Evolutionary conservation across 352 stramenopile species (phyloP).

Genomic region (Globisporangium splendens): DNA sequence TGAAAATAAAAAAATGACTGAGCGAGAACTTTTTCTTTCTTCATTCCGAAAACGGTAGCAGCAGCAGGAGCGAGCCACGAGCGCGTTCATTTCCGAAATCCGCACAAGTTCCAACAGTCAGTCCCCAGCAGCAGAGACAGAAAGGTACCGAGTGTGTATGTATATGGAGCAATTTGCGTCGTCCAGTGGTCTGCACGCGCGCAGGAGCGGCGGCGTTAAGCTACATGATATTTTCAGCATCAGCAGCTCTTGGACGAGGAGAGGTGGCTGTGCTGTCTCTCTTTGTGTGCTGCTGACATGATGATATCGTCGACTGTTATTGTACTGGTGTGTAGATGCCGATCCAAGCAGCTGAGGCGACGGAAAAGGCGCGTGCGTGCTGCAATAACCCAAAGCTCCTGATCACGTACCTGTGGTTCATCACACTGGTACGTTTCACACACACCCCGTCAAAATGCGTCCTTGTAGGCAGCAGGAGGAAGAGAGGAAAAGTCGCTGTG

Average conservation of each 20-base stretch:
- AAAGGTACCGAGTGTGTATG: neutral
- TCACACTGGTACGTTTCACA: constrained; percentile 44
- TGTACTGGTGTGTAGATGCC: constrained; percentile 34
- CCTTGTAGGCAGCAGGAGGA: no score
- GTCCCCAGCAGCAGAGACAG: neutral
- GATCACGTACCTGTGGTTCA: constrained; percentile 86
- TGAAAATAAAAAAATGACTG: neutral
- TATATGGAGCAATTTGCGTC: neutral
- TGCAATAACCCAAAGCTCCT: constrained; percentile 78
- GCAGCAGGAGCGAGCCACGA: neutral
- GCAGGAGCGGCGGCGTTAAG: neutral
- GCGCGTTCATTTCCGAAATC: constrained; percentile 13
- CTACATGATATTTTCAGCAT: no score
- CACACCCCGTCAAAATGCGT: no score
- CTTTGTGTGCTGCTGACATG: neutral
- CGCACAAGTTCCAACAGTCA: neutral
- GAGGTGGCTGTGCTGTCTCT: no score
- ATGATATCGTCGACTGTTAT: neutral
- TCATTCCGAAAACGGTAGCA: neutral
- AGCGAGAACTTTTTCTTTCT: neutral
- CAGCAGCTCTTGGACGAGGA: no score
- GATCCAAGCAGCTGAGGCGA: constrained; percentile 46
- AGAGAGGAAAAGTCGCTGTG: constrained; percentile 46
- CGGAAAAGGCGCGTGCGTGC: constrained; percentile 64
- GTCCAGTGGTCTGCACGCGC: neutral